Evolutionary conservation across 1,284 basidiomycete genomes (phyloP).

Genomic region (Ganoderma resinaceum): DNA sequence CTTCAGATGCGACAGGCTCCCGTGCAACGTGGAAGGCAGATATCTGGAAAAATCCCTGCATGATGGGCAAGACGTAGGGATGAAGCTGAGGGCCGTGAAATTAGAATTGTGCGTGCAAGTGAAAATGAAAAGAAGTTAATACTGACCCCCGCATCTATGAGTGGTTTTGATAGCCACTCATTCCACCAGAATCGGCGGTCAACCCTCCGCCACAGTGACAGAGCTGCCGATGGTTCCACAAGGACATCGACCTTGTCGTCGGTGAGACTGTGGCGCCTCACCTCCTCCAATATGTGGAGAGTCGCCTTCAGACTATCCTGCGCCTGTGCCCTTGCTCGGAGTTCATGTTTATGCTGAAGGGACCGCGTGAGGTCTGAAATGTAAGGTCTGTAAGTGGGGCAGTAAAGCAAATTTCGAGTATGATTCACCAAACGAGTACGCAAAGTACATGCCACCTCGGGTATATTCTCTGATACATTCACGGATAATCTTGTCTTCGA

Average conservation of each 20-base stretch:
- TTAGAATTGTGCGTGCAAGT: background rate
- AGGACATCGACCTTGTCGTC: constrained; percentile 59
- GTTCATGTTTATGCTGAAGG: constrained; percentile 79
- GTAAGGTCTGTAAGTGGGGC: background rate
- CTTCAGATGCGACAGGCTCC: constrained; percentile 53
- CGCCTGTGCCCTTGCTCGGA: constrained; percentile 58
- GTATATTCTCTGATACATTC: constrained; percentile 75
- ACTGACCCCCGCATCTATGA: constrained; percentile 77
- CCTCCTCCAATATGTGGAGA: constrained; percentile 52
- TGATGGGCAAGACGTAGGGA: constrained; percentile 83
- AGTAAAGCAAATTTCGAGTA: background rate
- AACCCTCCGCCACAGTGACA: constrained; percentile 86
- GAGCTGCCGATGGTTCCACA: constrained; percentile 70
- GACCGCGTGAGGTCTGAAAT: constrained; percentile 77
- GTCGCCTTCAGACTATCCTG: constrained; percentile 63
- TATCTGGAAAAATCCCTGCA: constrained; percentile 89
- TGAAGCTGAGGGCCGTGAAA: constrained; percentile 59
- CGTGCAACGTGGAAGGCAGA: constrained; percentile 70
- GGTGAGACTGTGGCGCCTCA: constrained; percentile 33
- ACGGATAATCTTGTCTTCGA: constrained; percentile 80
- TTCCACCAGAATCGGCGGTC: constrained; percentile 93
- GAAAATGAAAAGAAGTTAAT: background rate
- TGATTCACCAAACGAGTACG: constrained; percentile 74
- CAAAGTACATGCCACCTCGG: constrained; percentile 84
- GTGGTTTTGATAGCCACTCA: constrained; percentile 78